Conservation (phyloP, 192 early-diverging fungal species). For the Rhizoclosmatium sp. region DNA sequence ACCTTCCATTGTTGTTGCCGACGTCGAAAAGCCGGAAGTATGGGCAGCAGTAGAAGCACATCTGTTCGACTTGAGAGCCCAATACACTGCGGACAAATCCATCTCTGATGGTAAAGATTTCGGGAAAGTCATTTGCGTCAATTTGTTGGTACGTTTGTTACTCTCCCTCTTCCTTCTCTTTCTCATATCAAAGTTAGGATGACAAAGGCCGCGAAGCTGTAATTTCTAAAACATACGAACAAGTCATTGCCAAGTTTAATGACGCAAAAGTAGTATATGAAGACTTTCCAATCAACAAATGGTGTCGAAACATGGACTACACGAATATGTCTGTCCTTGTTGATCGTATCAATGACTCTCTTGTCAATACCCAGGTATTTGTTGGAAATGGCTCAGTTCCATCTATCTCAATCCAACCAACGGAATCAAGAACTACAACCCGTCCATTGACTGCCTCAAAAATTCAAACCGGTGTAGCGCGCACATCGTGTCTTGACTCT, state of each 20-base stretch:
- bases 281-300: slow-evolving; percentile 63
- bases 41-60: slow-evolving; percentile 56
- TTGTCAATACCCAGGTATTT: slow-evolving; percentile 57
- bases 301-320: slow-evolving; percentile 62
- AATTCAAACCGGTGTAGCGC: slow-evolving; percentile 57
- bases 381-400: slow-evolving; percentile 59
- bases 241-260: slow-evolving; percentile 44
- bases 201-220: slow-evolving; percentile 56
- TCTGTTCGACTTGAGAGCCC: slow-evolving; percentile 49
- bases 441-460: slow-evolving; percentile 10
- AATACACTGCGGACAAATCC: slow-evolving; percentile 57
- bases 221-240: slow-evolving; percentile 55
- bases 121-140: slow-evolving; percentile 61
- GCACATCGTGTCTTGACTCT: slow-evolving; percentile 63
- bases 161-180: no score
- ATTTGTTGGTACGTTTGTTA: slow-evolving; percentile 42
- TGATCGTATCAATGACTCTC: slow-evolving; percentile 51
- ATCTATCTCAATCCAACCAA: slow-evolving; percentile 12
- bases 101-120: slow-evolving; percentile 38
- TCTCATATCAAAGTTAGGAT: slow-evolving; percentile 17
- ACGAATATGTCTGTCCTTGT: slow-evolving; percentile 59
- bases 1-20: slow-evolving; percentile 52
- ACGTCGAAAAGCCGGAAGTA: slow-evolving; percentile 47
- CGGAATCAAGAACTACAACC: background rate
- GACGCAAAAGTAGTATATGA: slow-evolving; percentile 58